phyloP scores from a whole-genome alignment of 2,329 filamentous ascomycete species.

The Ascochyta clinopodiicola region DNA sequence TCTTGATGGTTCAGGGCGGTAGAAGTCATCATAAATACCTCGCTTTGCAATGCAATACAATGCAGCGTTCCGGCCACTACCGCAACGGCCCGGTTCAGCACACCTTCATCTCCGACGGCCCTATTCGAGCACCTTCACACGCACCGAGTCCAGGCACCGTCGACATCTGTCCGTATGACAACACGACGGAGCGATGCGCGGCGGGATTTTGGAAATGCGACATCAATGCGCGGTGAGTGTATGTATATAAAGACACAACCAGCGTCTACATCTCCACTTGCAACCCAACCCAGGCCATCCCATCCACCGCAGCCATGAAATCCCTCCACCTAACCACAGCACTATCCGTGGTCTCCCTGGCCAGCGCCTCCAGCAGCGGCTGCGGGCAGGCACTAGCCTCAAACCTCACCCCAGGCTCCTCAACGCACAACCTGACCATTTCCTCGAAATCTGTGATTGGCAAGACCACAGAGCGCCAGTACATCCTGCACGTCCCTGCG shows the following conservation, averaged over 20 bases:
- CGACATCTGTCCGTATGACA: background rate
- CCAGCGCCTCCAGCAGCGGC: slow-evolving; percentile 22
- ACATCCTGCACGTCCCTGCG: slow-evolving; percentile 26
- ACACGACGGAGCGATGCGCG: background rate
- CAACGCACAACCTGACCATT: slow-evolving; percentile 29
- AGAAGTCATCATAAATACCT: too few species aligned
- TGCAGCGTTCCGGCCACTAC: background rate
- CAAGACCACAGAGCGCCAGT: slow-evolving; percentile 22
- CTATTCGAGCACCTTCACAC: background rate
- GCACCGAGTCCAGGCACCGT: background rate
- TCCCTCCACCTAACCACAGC: background rate
- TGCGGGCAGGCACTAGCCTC: slow-evolving; percentile 20
- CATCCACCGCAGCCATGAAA: background rate
- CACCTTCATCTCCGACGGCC: slow-evolving; percentile 7
- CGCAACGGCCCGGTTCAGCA: slow-evolving; percentile 1
- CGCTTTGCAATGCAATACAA: background rate
- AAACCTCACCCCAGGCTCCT: slow-evolving; percentile 21
- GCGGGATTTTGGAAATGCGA: background rate
- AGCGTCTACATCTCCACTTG: background rate
- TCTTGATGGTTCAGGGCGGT: too few species aligned
- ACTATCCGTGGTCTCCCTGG: background rate
- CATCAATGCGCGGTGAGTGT: background rate
- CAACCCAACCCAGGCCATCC: background rate
- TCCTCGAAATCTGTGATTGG: slow-evolving; percentile 24
- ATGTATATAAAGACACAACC: background rate